These are phyloP conservation scores for Aspergillus ellipticus DNA, from an alignment of 495 filamentous ascomycete genomes.

Conservation along the genomic window DNA sequence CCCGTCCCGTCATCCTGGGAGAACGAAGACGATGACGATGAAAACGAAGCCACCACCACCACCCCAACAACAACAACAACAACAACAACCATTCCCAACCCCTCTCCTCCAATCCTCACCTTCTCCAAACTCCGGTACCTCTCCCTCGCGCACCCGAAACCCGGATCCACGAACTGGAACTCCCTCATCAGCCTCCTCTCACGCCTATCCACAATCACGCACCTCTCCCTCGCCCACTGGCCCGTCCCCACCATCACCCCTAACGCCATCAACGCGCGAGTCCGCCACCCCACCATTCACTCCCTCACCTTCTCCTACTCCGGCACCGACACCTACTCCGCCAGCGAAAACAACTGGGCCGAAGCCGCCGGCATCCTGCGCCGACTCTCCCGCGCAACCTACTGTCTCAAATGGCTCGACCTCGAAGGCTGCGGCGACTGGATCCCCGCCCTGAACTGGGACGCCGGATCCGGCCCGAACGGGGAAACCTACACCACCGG, in stretches of 20 bases:
- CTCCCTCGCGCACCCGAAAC: slow-evolving; percentile 46
- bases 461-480: slow-evolving; percentile 27
- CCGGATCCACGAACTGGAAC: slow-evolving; percentile 56
- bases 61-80: slow-evolving; percentile 10
- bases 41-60: slow-evolving; percentile 34
- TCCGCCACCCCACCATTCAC: slow-evolving; percentile 32
- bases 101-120: slow-evolving; percentile 40
- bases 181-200: slow-evolving; percentile 59
- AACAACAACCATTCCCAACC: slow-evolving; percentile 28
- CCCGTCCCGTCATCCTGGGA: slow-evolving; percentile 38
- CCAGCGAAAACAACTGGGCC: slow-evolving; percentile 62
- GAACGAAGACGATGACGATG: slow-evolving; percentile 22
- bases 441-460: slow-evolving; percentile 58
- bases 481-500: slow-evolving; percentile 29
- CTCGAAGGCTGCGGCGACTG: slow-evolving; percentile 74
- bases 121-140: slow-evolving; percentile 50
- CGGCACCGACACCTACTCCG: slow-evolving; percentile 62
- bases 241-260: slow-evolving; percentile 67
- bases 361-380: slow-evolving; percentile 67
- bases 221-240: slow-evolving; percentile 78
- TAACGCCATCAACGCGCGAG: slow-evolving; percentile 47
- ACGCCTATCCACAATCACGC: slow-evolving; percentile 62
- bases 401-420: slow-evolving; percentile 75
- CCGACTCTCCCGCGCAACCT: slow-evolving; percentile 61
- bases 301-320: slow-evolving; percentile 53